phyloP scores from a whole-genome alignment of 495 filamentous ascomycete genomes.

The Podospora pseudocomata region DNA sequence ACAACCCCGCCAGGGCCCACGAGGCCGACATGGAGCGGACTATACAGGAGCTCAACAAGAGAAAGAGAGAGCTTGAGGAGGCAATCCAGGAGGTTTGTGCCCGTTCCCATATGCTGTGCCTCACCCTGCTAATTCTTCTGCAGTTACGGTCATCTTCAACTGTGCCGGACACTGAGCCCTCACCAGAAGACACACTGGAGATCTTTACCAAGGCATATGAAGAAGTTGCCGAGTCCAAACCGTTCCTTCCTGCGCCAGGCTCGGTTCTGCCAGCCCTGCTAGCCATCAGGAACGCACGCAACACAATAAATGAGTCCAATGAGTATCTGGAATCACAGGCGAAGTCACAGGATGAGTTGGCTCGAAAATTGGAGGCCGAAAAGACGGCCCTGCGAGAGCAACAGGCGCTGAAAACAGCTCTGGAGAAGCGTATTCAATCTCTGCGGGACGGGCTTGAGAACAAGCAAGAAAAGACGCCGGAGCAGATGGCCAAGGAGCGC shows the following conservation, averaged over 20 bases:
- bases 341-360: slow-evolving; percentile 49
- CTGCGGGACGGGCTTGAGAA: slow-evolving; percentile 53
- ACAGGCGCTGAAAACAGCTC: slow-evolving; percentile 51
- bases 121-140: slow-evolving; percentile 8
- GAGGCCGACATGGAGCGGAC: slow-evolving; percentile 60
- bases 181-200: slow-evolving; percentile 36
- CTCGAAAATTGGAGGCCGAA: slow-evolving; percentile 56
- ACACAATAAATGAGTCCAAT: slow-evolving; percentile 60
- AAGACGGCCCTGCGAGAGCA: slow-evolving; percentile 62
- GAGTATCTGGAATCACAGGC: slow-evolving; percentile 54
- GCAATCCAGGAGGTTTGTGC: slow-evolving; percentile 46
- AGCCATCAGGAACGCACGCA: slow-evolving; percentile 61
- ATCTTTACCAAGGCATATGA: slow-evolving; percentile 65
- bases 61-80: slow-evolving; percentile 62
- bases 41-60: slow-evolving; percentile 58
- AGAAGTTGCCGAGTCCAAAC: slow-evolving; percentile 54
- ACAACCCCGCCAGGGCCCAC: slow-evolving; percentile 26
- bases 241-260: slow-evolving; percentile 59
- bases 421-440: slow-evolving; percentile 45
- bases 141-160: slow-evolving; percentile 20
- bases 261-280: slow-evolving; percentile 70
- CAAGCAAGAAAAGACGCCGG: slow-evolving; percentile 53
- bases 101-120: background rate
- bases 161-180: slow-evolving; percentile 13
- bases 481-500: slow-evolving; percentile 56